Evolutionary conservation across 2,329 filamentous ascomycete species (phyloP).

Genomic region (Pseudogymnoascus sp.): DNA sequence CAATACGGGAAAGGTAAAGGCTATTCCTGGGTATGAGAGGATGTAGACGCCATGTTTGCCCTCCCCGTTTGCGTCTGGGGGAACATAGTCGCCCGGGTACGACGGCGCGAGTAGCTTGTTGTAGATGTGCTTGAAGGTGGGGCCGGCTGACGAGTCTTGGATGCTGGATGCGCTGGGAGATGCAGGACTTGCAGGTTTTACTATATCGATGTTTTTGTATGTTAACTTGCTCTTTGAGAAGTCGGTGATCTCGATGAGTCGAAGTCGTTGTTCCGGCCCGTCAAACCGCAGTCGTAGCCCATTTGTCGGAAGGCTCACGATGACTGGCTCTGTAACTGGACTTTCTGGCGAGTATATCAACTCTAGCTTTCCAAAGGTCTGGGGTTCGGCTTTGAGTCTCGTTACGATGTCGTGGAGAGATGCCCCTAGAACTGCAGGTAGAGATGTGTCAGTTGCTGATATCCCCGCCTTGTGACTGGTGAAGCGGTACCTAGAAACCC

Average conservation of each 20-base stretch:
- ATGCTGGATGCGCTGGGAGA: conserved; percentile 22
- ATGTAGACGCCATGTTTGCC: conserved; percentile 68
- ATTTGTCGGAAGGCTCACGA: conserved; percentile 71
- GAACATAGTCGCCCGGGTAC: conserved; percentile 86
- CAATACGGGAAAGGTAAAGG: conserved; percentile 80
- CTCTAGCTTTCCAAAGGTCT: conserved; percentile 74
- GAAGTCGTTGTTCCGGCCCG: conserved; percentile 81
- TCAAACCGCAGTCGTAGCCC: conserved; percentile 88
- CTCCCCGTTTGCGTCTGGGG: conserved; percentile 44
- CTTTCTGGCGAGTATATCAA: conserved; percentile 68
- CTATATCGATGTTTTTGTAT: conserved; percentile 73
- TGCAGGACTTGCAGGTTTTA: conserved; percentile 47
- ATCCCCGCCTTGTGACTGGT: not conserved
- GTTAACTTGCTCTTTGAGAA: conserved; percentile 77
- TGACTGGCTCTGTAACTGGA: conserved; percentile 67
- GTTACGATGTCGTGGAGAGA: conserved; percentile 86
- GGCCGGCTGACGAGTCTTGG: conserved; percentile 43
- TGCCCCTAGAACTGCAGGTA: conserved; percentile 64
- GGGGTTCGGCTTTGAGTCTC: conserved; percentile 78
- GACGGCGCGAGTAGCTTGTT: conserved; percentile 88
- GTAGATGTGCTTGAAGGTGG: conserved; percentile 83
- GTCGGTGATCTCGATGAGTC: conserved; percentile 83
- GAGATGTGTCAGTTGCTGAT: conserved; percentile 13
- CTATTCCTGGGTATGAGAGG: conserved; percentile 87
- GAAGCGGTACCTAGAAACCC: conserved; percentile 33